phyloP scores from a whole-genome alignment of 345 rosid species.

The Murraya paniculata region DNA sequence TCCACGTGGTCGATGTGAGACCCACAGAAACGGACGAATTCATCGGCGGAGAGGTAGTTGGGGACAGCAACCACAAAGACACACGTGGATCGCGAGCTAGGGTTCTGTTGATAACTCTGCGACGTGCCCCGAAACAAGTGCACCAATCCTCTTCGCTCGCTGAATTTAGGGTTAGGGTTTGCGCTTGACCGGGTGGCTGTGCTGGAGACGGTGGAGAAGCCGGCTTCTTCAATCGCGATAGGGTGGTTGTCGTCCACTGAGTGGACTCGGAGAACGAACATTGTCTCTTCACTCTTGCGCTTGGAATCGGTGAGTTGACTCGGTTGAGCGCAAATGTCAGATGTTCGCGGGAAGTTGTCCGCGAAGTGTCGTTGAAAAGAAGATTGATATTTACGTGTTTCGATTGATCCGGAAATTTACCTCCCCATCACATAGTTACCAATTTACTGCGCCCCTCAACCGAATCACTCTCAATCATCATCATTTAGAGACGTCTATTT shows the following conservation, averaged over 20 bases:
- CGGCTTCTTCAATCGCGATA: slow-evolving; percentile 43
- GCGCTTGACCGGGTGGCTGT: slow-evolving; percentile 25
- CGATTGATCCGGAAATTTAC: too few species aligned
- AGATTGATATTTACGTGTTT: too few species aligned
- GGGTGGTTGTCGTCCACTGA: slow-evolving; percentile 71
- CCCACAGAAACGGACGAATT: slow-evolving; percentile 69
- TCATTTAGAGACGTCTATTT: too few species aligned
- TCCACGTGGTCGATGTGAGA: slow-evolving; percentile 41
- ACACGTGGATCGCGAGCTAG: slow-evolving; percentile 60
- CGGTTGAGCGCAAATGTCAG: neutral
- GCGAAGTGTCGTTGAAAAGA: too few species aligned
- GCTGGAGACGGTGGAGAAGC: slow-evolving; percentile 36
- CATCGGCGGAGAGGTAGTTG: slow-evolving; percentile 69
- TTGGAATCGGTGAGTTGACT: neutral
- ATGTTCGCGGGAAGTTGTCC: too few species aligned
- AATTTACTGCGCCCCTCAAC: too few species aligned
- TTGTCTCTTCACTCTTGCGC: slow-evolving; percentile 4
- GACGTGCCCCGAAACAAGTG: slow-evolving; percentile 65
- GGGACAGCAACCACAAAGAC: slow-evolving; percentile 89
- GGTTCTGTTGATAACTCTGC: slow-evolving; percentile 62
- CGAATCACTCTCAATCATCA: too few species aligned
- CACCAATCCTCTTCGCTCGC: slow-evolving; percentile 71
- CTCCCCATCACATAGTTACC: too few species aligned
- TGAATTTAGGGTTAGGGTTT: slow-evolving; percentile 38
- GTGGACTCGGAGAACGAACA: slow-evolving; percentile 84